Evolutionary conservation across 768 basidiomycete species (phyloP).

Genomic region (Russula vinacea): DNA sequence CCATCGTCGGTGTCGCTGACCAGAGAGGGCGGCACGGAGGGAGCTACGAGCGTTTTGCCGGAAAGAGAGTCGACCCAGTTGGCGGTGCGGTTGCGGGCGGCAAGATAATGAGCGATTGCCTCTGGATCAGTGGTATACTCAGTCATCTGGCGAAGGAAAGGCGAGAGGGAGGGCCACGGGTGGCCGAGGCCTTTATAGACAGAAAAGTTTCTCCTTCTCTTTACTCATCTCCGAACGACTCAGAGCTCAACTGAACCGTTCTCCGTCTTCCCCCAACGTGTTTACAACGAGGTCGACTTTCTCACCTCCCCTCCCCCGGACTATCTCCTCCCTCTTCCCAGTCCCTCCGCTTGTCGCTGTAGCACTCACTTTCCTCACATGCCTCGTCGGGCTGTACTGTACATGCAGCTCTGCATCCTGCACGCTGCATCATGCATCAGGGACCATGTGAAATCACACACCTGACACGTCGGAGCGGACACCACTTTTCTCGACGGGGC

Average conservation of each 20-base stretch:
- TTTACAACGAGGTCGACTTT: slow-evolving; percentile 21
- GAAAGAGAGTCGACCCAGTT: slow-evolving; percentile 55
- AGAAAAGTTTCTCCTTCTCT: background rate
- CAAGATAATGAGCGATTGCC: slow-evolving; percentile 55
- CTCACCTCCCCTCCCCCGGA: background rate
- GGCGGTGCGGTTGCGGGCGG: slow-evolving; percentile 58
- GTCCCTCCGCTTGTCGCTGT: background rate
- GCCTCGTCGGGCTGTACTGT: no score
- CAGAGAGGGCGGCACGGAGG: slow-evolving; percentile 37
- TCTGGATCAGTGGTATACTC: slow-evolving; percentile 61
- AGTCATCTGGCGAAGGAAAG: slow-evolving; percentile 47
- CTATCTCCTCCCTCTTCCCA: background rate
- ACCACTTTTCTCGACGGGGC: slow-evolving; percentile 1
- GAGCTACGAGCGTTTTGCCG: slow-evolving; percentile 44
- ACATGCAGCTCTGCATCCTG: background rate
- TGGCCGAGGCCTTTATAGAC: slow-evolving; percentile 26
- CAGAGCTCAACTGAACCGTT: slow-evolving; percentile 11
- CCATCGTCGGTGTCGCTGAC: slow-evolving; percentile 37
- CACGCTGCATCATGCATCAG: background rate
- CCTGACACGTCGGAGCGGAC: slow-evolving; percentile 1
- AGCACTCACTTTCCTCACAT: slow-evolving; percentile 6
- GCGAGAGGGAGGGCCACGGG: slow-evolving; percentile 23
- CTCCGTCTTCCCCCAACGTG: slow-evolving; percentile 10
- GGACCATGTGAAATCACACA: slow-evolving; percentile 11
- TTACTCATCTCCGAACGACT: background rate